These are phyloP conservation scores for Eutypella sp. DNA, from an alignment of 2,329 filamentous ascomycete species.

Conservation along the genomic window DNA sequence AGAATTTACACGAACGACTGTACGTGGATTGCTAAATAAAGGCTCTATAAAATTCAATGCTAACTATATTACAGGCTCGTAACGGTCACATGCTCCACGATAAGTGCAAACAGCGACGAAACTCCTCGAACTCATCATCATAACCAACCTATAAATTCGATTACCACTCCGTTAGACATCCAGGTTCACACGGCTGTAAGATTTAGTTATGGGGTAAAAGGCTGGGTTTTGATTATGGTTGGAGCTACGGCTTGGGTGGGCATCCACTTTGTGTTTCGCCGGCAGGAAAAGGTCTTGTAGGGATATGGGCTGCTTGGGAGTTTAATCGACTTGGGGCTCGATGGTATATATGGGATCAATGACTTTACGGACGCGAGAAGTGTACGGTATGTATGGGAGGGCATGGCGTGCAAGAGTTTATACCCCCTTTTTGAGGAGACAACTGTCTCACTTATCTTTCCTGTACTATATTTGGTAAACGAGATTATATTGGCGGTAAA, in stretches of 20 bases:
- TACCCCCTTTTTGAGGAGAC: slow-evolving; percentile 1
- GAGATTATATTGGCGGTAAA: background rate
- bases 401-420: slow-evolving; percentile 1
- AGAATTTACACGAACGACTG: slow-evolving; percentile 81
- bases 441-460: background rate
- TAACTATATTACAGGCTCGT: slow-evolving; percentile 52
- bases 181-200: no score
- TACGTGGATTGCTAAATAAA: slow-evolving; percentile 9
- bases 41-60: slow-evolving; percentile 1
- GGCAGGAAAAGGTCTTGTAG: no score
- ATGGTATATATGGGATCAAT: slow-evolving; percentile 1
- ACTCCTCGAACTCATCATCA: slow-evolving; percentile 26
- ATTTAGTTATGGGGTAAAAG: no score
- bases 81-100: slow-evolving; percentile 84
- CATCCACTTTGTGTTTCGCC: no score
- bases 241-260: no score
- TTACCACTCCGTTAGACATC: no score
- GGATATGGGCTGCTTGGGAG: background rate
- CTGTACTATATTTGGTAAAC: background rate
- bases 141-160: no score
- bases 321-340: background rate
- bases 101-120: slow-evolving; percentile 77
- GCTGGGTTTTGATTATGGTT: no score
- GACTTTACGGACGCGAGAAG: background rate
- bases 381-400: background rate